Base-by-base conservation (phyloP, 805 yeast genomes). In the Starmerella roubikii region DNA sequence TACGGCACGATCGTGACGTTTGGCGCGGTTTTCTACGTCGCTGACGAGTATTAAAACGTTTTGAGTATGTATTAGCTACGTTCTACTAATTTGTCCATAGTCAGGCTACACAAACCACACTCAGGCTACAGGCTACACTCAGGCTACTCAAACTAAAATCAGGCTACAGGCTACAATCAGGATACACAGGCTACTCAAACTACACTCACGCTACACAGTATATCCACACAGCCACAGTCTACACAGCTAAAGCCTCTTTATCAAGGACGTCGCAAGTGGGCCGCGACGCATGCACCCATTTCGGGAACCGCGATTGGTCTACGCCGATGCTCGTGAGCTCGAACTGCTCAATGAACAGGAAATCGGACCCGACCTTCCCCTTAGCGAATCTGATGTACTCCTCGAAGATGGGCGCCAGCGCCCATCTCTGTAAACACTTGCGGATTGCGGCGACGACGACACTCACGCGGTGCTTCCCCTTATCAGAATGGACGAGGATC, bases 391-490 rank as follows among this genome's bases (percentile, higher is more conserved):
- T 76, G 40, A 80, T 82, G 58, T 88, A 88, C 57, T 88, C 98
- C 56, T 85, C 95, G 58, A 84, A 91, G 5, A 84, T 78, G 2
- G 95, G 93, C 37, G 94, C 77, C 51, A 83, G 67, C 42, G 91
- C 75, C 98, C 98, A 88, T 1, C 93, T 93, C 58, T 85, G 95
- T 33, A 85, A 61, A 37, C 79, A 57, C 54, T 83, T 84, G 35
- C 98, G 63, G 69, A 88, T 76, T 23, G 84, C 67, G 0, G 95
- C 98, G n/a, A 86, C 93, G 30, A 86, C 65, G 1, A 91, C 86
- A 0, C 97, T 97, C 2, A 84, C 86, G 31, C 98, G 61, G 56
- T 88, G 98, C 57, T 91, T 91, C n/a, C 98, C 98, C 62, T 88
- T 88, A 58, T 91, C 84, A 3, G 95, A 84, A 57, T 91, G 97